phyloP scores from a whole-genome alignment of 116 monocot species.

The Iris pallida region DNA sequence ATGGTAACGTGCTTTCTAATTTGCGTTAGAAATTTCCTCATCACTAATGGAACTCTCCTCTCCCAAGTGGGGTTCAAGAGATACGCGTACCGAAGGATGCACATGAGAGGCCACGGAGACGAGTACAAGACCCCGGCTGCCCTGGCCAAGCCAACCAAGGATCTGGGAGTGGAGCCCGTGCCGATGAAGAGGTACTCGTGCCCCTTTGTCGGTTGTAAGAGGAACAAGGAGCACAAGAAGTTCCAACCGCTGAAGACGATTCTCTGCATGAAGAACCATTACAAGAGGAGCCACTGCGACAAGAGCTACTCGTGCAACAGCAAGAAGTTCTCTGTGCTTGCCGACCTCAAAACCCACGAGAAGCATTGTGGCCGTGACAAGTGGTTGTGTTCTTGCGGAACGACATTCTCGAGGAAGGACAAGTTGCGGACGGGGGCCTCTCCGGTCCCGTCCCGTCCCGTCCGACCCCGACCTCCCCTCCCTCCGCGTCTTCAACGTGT shows the following conservation, averaged over 20 bases:
- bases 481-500: no score
- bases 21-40: no score
- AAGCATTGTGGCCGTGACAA: conserved; percentile 52
- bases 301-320: conserved; percentile 45
- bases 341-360: conserved; percentile 63
- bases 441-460: no score
- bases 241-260: conserved; percentile 57
- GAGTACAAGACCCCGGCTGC: conserved; percentile 61
- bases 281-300: conserved; percentile 58
- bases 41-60: no score
- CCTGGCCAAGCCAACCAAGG: conserved; percentile 43
- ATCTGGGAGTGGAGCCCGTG: conserved; percentile 3
- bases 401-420: conserved; percentile 60
- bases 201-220: conserved; percentile 49
- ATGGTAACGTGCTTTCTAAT: no score
- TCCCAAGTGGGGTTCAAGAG: conserved; percentile 62
- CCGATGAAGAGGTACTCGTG: conserved; percentile 49
- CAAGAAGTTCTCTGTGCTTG: conserved; percentile 54
- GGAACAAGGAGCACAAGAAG: conserved; percentile 50
- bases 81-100: conserved; percentile 59
- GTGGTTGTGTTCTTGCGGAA: conserved; percentile 63
- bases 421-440: no score
- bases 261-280: conserved; percentile 59
- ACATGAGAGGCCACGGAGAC: conserved; percentile 66
- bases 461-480: no score